Conservation (phyloP, 495 filamentous ascomycete species). For the Podospora anserina region DNA sequence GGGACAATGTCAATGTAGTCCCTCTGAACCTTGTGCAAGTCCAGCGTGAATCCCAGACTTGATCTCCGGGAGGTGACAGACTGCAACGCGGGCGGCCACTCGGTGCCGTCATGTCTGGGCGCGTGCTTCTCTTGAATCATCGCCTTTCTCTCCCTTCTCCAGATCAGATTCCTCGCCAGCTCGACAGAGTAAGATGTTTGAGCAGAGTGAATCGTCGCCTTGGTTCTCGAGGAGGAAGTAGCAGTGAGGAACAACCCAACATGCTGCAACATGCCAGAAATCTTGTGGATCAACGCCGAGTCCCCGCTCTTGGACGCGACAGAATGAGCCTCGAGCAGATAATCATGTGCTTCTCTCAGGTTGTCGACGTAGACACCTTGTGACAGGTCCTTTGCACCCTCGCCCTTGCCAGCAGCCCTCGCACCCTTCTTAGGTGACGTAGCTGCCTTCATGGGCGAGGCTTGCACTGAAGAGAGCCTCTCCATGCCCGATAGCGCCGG, state of each 20-base stretch:
- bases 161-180: constrained; percentile 57
- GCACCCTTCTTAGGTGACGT: constrained; percentile 28
- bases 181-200: constrained; percentile 61
- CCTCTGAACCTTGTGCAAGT: constrained; percentile 57
- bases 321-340: constrained; percentile 54
- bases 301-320: constrained; percentile 49
- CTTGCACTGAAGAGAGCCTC: constrained; percentile 17
- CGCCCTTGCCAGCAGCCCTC: constrained; percentile 20
- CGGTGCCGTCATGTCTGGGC: constrained; percentile 27
- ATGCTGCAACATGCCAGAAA: constrained; percentile 58
- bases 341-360: constrained; percentile 59
- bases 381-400: constrained; percentile 29
- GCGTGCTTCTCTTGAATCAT: constrained; percentile 41
- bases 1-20: constrained; percentile 83
- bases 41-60: constrained; percentile 41
- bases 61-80: constrained; percentile 28
- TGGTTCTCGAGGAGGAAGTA: constrained; percentile 41
- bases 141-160: constrained; percentile 57
- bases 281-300: constrained; percentile 49
- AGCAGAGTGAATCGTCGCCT: constrained; percentile 49
- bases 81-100: constrained; percentile 30
- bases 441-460: constrained; percentile 23
- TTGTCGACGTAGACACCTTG: constrained; percentile 53
- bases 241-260: constrained; percentile 66
- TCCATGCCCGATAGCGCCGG: constrained; percentile 55